Evolutionary conservation across 1,139 yeast species (phyloP).

Genomic region (Pichia sp.): DNA sequence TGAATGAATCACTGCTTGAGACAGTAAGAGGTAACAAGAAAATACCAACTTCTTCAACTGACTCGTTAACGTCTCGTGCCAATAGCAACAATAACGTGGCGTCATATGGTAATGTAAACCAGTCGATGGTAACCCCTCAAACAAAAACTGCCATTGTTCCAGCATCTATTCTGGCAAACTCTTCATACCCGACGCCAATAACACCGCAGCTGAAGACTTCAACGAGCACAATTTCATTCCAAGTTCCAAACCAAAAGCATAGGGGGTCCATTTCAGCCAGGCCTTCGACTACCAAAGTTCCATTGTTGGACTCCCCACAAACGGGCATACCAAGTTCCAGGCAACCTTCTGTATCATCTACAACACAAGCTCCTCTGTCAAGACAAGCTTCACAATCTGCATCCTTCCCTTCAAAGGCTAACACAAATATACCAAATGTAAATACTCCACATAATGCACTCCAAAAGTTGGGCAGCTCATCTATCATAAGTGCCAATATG

Average conservation of each 20-base stretch:
- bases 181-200: slow-evolving; percentile 10
- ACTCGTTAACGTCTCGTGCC: background rate
- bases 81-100: background rate
- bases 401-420: background rate
- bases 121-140: background rate
- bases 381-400: slow-evolving; percentile 3
- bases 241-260: slow-evolving; percentile 36
- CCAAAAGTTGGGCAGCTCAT: slow-evolving; percentile 1
- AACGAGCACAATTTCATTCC: slow-evolving; percentile 29
- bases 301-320: slow-evolving; percentile 10
- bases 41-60: background rate
- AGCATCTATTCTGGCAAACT: slow-evolving; percentile 8
- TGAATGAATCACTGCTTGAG: slow-evolving; percentile 15
- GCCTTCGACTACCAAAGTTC: slow-evolving; percentile 31
- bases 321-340: slow-evolving; percentile 14
- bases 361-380: background rate
- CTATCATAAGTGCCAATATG: slow-evolving; percentile 5
- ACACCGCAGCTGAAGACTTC: slow-evolving; percentile 20
- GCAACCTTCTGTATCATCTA: slow-evolving; percentile 11
- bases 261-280: slow-evolving; percentile 48
- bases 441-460: background rate
- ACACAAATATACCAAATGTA: background rate
- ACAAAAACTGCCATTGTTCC: slow-evolving; percentile 3
- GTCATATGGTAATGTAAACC: background rate
- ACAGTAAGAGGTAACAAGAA: slow-evolving; percentile 4